Base-by-base conservation (phyloP, 345 rosid species). In the Atalantia buxifolia region DNA sequence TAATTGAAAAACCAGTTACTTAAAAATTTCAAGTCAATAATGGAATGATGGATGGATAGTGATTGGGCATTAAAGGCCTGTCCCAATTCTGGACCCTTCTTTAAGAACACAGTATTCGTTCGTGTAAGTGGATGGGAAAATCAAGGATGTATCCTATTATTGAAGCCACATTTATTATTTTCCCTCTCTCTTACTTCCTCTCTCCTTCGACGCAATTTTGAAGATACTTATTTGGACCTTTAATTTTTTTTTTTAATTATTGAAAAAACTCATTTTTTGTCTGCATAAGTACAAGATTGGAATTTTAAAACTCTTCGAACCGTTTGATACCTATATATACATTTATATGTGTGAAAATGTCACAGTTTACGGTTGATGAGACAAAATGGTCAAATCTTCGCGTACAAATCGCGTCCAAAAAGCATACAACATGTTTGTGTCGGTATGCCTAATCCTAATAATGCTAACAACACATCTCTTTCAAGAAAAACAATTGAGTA, bases 41-140 rank as follows among this genome's bases (percentile, higher is more conserved):
- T 82, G 72, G 78, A 81, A 81, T 71, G 79, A 71, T 79, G 77
- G 80, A 71, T 77, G 69, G 85, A 83, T 42, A 71, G 86, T 59
- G 86, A 83, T 70, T 72, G 79, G 71, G 84, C 79, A 84, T 85
- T 60, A 82, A 55, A 71, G 72, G 61, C 76, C 69, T 74, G 79
- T 71, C 80, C 84, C 88, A 71, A 75, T 77, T 83, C 77, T 77
- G 85, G 87, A 81, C 86, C 84, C 86, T 80, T 64, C 81, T 70
- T 31, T 18, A 30, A 31, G 19, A 30, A 31, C 68, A 31, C 9
- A 70, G 28, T 8, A 30, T 62, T 42, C 67, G 68, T 69, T 53
- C 75, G 67, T 45, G 36, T 66, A 66, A 50, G 76, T 33, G 66
- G 31, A 18, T 27, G 31, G 67, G 9, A 10, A 5, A 16, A 45